Percentiles rank a stretch among this genome's conserved stretches.
These are phyloP conservation scores for Sporothrix phasma DNA, from an alignment of 2,329 filamentous ascomycete species.

Conservation along the genomic window DNA sequence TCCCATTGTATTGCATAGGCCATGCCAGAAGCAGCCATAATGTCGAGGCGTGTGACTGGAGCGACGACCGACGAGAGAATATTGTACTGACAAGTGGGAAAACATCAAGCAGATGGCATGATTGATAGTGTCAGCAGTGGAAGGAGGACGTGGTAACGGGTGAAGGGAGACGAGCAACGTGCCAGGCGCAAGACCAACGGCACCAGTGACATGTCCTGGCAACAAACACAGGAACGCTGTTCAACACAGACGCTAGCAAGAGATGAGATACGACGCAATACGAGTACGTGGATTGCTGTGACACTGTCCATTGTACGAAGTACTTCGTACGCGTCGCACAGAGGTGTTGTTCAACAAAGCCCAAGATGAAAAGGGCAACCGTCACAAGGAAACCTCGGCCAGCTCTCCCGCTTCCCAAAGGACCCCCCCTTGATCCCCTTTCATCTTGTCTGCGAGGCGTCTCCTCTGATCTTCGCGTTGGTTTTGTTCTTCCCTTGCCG, in stretches of 20 bases:
- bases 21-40: not conserved
- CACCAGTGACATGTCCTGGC: too few species aligned
- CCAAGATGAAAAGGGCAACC: not conserved
- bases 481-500: slow-evolving; percentile 4
- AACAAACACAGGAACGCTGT: too few species aligned
- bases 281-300: too few species aligned
- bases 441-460: not conserved
- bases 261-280: too few species aligned
- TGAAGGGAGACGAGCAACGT: not conserved
- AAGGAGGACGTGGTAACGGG: not conserved
- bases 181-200: not conserved
- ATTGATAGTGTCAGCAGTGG: not conserved
- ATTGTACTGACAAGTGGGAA: not conserved
- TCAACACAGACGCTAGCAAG: too few species aligned
- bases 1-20: not conserved
- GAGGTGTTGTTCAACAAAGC: too few species aligned
- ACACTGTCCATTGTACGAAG: too few species aligned
- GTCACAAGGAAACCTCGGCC: not conserved
- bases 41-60: not conserved
- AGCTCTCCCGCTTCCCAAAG: not conserved
- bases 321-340: too few species aligned
- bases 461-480: slow-evolving; percentile 6
- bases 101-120: not conserved
- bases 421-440: not conserved
- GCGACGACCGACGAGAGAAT: not conserved